Evolutionary conservation across 208 protist species (phyloP).

Genomic region (Vickermania ingenoplastis): DNA sequence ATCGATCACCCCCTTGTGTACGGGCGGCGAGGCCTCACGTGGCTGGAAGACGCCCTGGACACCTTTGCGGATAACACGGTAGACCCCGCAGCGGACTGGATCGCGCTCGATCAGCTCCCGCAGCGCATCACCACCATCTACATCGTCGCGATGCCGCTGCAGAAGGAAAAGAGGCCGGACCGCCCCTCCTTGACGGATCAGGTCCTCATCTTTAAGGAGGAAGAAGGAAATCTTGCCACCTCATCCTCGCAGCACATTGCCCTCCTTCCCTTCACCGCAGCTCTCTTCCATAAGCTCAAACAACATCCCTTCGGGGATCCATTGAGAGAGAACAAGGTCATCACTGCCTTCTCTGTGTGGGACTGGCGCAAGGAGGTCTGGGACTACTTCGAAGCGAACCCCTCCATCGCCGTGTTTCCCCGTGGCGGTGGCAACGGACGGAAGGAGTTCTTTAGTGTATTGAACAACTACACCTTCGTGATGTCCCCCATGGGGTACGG

Average conservation of each 20-base stretch:
- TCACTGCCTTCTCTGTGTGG: background rate
- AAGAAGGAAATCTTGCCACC: background rate
- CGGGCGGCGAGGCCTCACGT: background rate
- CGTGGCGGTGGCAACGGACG: background rate
- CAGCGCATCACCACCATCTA: background rate
- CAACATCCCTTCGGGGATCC: background rate
- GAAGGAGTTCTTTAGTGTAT: background rate
- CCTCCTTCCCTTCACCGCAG: background rate
- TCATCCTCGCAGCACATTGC: background rate
- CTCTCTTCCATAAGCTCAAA: background rate
- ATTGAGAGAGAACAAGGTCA: background rate
- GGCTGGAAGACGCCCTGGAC: background rate
- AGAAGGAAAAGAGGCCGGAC: background rate
- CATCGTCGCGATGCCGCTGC: background rate
- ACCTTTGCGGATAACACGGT: background rate
- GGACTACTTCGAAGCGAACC: background rate
- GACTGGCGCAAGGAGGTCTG: background rate
- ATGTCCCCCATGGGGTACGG: background rate
- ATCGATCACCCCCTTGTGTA: background rate
- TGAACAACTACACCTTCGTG: conserved; percentile 1
- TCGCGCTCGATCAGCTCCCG: background rate
- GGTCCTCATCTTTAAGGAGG: background rate
- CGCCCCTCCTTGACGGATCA: background rate
- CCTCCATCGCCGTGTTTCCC: background rate
- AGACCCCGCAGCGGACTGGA: background rate